These are phyloP conservation scores for Auriscalpium microsporum DNA, from an alignment of 768 basidiomycete species.

Conservation along the genomic window DNA sequence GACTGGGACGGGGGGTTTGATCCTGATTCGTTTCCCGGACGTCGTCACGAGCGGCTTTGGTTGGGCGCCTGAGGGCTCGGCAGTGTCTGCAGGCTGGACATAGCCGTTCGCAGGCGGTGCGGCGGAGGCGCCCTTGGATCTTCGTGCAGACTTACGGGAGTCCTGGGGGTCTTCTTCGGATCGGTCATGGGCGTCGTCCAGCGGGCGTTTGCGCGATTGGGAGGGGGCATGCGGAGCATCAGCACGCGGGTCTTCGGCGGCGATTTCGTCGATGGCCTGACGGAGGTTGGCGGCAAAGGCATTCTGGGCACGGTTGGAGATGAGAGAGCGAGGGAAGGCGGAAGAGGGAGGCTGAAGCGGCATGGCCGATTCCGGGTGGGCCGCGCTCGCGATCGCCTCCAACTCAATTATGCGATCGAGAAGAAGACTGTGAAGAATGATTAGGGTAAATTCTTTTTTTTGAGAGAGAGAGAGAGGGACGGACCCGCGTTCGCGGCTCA, in stretches of 20 bases:
- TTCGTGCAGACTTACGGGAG: conserved; percentile 26
- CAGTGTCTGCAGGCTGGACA: conserved; percentile 17
- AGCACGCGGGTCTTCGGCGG: conserved; percentile 33
- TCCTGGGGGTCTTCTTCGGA: conserved; percentile 41
- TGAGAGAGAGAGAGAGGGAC: conserved; percentile 20
- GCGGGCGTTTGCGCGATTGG: conserved; percentile 34
- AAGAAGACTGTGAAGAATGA: conserved; percentile 31
- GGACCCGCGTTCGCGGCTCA: conserved; percentile 57
- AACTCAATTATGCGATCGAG: conserved; percentile 57
- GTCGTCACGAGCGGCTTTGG: conserved; percentile 30
- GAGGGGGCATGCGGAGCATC: conserved; percentile 44
- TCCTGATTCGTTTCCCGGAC: conserved; percentile 40
- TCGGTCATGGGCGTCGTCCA: conserved; percentile 32
- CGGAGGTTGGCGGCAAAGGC: conserved; percentile 41
- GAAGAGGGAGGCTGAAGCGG: conserved; percentile 32
- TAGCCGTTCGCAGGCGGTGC: conserved; percentile 27
- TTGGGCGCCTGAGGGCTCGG: conserved; percentile 14
- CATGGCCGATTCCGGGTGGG: conserved; percentile 18
- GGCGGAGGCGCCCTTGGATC: conserved; percentile 18
- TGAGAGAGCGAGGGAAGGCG: conserved; percentile 42
- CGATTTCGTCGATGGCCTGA: conserved; percentile 38
- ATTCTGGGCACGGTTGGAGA: conserved; percentile 33
- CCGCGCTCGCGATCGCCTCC: conserved; percentile 31
- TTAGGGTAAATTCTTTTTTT: conserved; percentile 9
- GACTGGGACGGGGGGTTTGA: conserved; percentile 36